Evolutionary conservation across 108 stramenopile species (phyloP).

Genomic region (Cyclotella sp.): DNA sequence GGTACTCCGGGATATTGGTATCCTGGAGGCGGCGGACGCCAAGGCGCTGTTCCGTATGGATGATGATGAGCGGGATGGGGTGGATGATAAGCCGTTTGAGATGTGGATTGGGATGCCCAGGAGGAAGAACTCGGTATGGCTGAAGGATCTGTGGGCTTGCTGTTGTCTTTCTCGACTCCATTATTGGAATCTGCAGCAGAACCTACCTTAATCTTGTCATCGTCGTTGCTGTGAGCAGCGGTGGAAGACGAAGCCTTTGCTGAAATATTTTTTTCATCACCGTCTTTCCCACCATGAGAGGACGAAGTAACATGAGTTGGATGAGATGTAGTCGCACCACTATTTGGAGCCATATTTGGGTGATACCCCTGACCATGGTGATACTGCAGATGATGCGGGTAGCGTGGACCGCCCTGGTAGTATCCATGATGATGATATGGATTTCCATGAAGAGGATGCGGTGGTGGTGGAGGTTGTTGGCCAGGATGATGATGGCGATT

Average conservation of each 20-base stretch:
- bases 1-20: neutral
- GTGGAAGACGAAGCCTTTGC: no score
- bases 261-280: no score
- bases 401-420: constrained; percentile 1
- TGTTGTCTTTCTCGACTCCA: neutral
- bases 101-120: neutral
- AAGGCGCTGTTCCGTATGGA: neutral
- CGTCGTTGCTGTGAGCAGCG: no score
- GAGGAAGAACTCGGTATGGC: neutral
- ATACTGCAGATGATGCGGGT: neutral
- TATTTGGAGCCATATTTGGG: no score
- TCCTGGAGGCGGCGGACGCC: neutral
- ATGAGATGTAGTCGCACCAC: no score
- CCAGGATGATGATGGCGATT: constrained; percentile 1
- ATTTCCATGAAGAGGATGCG: constrained; percentile 3
- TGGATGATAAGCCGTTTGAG: neutral
- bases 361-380: neutral
- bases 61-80: neutral
- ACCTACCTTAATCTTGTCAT: no score
- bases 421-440: constrained; percentile 1
- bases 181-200: no score
- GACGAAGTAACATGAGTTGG: no score
- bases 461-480: constrained; percentile 2
- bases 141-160: neutral
- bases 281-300: no score